These are phyloP conservation scores for Gillenia trifoliata DNA, from an alignment of 306 rosid species.

Conservation along the genomic window DNA sequence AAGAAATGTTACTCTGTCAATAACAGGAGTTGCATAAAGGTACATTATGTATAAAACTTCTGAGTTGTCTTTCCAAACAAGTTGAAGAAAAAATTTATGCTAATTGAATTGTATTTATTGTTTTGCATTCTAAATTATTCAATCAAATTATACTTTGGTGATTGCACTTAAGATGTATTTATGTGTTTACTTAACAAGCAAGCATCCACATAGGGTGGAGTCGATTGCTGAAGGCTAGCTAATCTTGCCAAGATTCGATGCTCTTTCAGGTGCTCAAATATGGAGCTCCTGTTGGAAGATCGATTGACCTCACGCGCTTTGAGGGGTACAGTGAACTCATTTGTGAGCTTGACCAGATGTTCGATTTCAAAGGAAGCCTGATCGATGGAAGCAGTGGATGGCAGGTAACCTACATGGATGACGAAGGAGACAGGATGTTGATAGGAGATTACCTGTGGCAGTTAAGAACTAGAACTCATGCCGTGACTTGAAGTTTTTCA, in stretches of 20 bases:
- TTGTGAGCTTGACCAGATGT: constrained; percentile 55
- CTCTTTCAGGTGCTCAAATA: constrained; percentile 55
- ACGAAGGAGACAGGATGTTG: constrained; percentile 41
- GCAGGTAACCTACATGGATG: constrained; percentile 48
- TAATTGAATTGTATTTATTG: neutral
- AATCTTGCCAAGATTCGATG: neutral
- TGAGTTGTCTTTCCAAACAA: neutral
- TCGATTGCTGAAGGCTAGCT: neutral
- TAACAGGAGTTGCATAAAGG: constrained; percentile 65
- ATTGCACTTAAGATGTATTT: neutral
- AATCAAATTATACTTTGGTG: neutral
- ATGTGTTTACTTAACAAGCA: neutral
- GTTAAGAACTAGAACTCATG: constrained; percentile 36
- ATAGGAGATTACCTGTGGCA: constrained; percentile 52
- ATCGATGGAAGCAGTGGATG: constrained; percentile 49
- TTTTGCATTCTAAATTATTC: neutral
- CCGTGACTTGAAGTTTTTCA: neutral
- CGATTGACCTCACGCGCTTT: constrained; percentile 44
- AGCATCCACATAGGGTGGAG: neutral
- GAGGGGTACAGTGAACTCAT: constrained; percentile 44
- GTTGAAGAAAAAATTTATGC: neutral
- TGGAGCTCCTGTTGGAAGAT: constrained; percentile 60
- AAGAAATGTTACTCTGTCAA: constrained; percentile 34
- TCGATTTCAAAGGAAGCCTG: constrained; percentile 54
- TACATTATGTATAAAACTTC: constrained; percentile 1